These are phyloP conservation scores for Eutrema salsugineum DNA, from an alignment of 441 rosid species.

Conservation along the genomic window DNA sequence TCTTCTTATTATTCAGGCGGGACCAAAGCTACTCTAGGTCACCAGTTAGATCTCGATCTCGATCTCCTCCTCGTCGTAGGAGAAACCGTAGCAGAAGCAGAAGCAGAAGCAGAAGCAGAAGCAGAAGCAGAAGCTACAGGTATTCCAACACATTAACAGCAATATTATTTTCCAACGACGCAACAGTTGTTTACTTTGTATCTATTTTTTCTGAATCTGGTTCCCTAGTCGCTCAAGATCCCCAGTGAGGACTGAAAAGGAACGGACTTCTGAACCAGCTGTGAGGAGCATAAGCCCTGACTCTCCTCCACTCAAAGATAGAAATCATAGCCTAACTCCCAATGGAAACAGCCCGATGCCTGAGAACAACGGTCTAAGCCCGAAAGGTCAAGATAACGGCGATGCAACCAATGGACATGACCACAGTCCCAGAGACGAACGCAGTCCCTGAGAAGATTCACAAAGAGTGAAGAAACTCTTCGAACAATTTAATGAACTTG, in stretches of 20 bases:
- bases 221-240: slow-evolving; percentile 52
- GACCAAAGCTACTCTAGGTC: slow-evolving; percentile 64
- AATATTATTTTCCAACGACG: background rate
- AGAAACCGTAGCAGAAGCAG: slow-evolving; percentile 23
- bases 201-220: background rate
- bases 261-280: slow-evolving; percentile 36
- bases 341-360: slow-evolving; percentile 37
- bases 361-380: slow-evolving; percentile 33
- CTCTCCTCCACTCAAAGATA: slow-evolving; percentile 38
- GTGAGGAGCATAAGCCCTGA: slow-evolving; percentile 46
- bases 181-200: background rate
- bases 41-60: slow-evolving; percentile 38
- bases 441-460: background rate
- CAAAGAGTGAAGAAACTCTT: slow-evolving; percentile 1
- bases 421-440: slow-evolving; percentile 28
- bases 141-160: background rate
- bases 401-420: slow-evolving; percentile 40
- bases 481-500: background rate
- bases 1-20: slow-evolving; percentile 25
- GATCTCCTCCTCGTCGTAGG: slow-evolving; percentile 44
- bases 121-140: slow-evolving; percentile 56
- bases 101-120: slow-evolving; percentile 55
- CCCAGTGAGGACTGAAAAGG: slow-evolving; percentile 49
- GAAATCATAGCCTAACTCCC: slow-evolving; percentile 42
- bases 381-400: slow-evolving; percentile 36